Evolutionary conservation across 352 stramenopile species (phyloP), one percentile per base, ranked within the genome.

Genomic region (Pythium myriotylum): DNA sequence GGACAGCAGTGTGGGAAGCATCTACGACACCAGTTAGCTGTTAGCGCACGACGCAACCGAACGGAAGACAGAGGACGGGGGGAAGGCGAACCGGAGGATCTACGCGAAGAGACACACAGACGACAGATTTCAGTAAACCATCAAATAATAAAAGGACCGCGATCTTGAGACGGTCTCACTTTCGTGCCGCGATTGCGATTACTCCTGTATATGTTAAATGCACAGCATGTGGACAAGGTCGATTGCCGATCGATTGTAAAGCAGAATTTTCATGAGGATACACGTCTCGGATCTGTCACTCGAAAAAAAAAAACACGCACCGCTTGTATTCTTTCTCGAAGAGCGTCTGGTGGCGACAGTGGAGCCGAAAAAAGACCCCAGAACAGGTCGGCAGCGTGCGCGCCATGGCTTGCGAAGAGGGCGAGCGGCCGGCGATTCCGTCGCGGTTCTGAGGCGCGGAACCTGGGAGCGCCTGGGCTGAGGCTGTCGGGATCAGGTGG

Each of bases 131-230:
- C 29, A 43, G 37, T 29, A 29, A 27, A 49, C 9, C 3, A 24
- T 22, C 14, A 24, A 22, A 24, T 22, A 37, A 22, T 20, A 45
- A 14, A 33, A 43, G 13, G 9, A 39, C 35, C 8, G 19, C 32
- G 20, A 37, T 9, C 37, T 43, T 43, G 37, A 35, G 29, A 35
- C 29, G 33, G 49, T 14, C 23, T 63, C 20, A 79, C 65, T 70
- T 81, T 81, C 12, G 68, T 78, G 20, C 73, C 73, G 43, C 71
- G 70, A 49, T 76, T 81, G 27, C 73, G 70, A 43, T 81, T 81
- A 61, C 73, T 81, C 55, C 73, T 79, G 52, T 4, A 43, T 2
- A 47, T 2, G 3, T 33, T 50, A 43, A 59, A n/a, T 12, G 50
- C 23, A 33, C 23, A 60, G 19, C 4, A 49, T 54, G 56, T 62